phyloP scores from a whole-genome alignment of 768 basidiomycete genomes.

The Kondoa malvinella region DNA sequence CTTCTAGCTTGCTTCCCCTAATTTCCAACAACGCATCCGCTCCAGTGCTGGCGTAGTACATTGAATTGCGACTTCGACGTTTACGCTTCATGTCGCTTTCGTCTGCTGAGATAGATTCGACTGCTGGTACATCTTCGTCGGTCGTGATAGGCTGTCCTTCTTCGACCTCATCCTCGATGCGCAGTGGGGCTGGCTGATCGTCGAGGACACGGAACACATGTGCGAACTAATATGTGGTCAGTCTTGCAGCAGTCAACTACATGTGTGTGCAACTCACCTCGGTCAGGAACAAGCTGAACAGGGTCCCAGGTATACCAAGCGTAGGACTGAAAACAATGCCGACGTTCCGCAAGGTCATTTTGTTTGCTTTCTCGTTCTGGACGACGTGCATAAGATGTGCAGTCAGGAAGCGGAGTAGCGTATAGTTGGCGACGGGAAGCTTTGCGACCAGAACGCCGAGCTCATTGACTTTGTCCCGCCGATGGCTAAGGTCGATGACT shows the following conservation, averaged over 20 bases:
- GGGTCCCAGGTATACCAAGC: constrained; percentile 89
- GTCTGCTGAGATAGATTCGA: not conserved
- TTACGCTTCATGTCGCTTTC: not conserved
- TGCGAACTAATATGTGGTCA: constrained; percentile 9
- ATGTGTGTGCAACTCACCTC: constrained; percentile 35
- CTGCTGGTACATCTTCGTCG: not conserved
- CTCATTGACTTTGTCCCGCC: constrained; percentile 72
- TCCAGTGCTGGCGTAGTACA: constrained; percentile 20
- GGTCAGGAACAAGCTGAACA: constrained; percentile 82
- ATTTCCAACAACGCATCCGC: constrained; percentile 23
- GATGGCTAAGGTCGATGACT: constrained; percentile 81
- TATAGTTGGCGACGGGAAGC: constrained; percentile 83
- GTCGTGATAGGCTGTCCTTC: not conserved
- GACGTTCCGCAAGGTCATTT: constrained; percentile 97
- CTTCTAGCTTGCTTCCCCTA: not conserved
- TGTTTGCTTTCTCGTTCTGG: constrained; percentile 73
- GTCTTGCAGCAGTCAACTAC: not conserved
- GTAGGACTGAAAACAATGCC: constrained; percentile 98
- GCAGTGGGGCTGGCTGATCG: constrained; percentile 7
- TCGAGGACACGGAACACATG: constrained; percentile 15
- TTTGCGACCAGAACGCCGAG: constrained; percentile 68
- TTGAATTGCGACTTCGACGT: constrained; percentile 20
- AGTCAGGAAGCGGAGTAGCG: constrained; percentile 75
- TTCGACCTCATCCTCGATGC: constrained; percentile 13
- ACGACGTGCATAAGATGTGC: constrained; percentile 91